Evolutionary conservation across 139 green algal species (phyloP), one percentile per base, ranked within the genome.

Genomic region (Prasinococcaceae sp.): DNA sequence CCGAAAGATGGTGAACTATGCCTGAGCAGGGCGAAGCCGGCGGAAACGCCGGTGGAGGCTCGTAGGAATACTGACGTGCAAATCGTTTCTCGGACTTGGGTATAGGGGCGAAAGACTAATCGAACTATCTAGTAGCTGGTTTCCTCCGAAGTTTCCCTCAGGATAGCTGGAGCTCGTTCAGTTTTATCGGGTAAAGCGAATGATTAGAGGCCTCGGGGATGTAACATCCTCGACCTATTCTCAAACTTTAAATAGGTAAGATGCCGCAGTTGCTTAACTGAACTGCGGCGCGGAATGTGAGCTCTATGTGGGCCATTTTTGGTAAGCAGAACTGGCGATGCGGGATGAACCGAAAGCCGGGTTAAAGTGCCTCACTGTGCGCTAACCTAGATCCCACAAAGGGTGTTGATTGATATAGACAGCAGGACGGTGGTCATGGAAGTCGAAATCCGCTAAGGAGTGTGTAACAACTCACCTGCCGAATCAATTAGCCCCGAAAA

Each of bases 61-160:
- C 81, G 81, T 84, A 90, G 79, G 78, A 80, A 79, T 88, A 77
- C 82, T 89, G 80, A 92, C 80, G 82, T 92, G 82, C 82, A 92
- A 93, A 93, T 93, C 81, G 83, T 78, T 92, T 81, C 81, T 88
- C 81, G 66, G 77, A 92, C 75, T 88, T 92, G 76, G 78, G 83
- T 90, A 92, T 92, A 90, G 81, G 83, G 82, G 83, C 83, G 83
- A 92, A 92, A 92, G 83, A 92, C 83, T 92, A 92, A 92, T 92
- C 82, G 82, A 92, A 92, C 82, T 77, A 88, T 89, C 74, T 87
- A 92, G 80, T 92, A 92, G 82, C 80, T 92, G 82, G 79, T 92
- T 92, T 70, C 79, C 77, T 85, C 82, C 77, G 79, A 92, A 92
- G 79, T 88, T 86, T 92, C 78, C 80, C 78, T 77, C 77, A 86